Percentiles rank a stretch among this genome's conserved stretches.
These are phyloP conservation scores for Suillus paluster DNA, from an alignment of 768 basidiomycete genomes.

Conservation along the genomic window DNA sequence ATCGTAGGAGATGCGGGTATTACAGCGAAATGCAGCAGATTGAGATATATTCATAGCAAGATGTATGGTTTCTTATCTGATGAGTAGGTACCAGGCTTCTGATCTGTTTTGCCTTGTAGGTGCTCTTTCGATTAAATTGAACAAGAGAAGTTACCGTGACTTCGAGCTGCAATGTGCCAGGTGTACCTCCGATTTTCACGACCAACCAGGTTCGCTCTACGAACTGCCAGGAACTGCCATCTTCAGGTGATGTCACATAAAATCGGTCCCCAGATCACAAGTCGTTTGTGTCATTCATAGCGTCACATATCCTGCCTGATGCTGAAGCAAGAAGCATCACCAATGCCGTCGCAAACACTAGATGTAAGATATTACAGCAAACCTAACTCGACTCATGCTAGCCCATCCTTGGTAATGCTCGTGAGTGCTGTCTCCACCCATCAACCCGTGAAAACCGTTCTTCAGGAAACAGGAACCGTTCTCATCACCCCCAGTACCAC, in stretches of 20 bases:
- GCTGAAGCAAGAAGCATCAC: neutral
- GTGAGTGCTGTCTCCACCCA: neutral
- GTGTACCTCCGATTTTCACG: neutral
- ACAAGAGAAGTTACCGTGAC: neutral
- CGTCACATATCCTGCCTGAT: neutral
- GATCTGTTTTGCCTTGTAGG: neutral
- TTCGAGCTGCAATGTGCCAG: neutral
- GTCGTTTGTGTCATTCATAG: neutral
- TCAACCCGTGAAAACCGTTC: neutral
- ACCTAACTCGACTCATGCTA: neutral
- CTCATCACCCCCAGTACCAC: constrained; percentile 31
- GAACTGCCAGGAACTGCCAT: neutral
- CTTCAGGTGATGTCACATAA: neutral
- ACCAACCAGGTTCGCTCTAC: neutral
- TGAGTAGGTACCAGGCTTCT: neutral
- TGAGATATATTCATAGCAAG: neutral
- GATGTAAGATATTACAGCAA: neutral
- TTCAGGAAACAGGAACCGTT: neutral
- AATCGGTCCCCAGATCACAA: neutral
- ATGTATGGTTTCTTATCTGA: neutral
- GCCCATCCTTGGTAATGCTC: neutral
- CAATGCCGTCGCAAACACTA: neutral
- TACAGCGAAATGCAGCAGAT: neutral
- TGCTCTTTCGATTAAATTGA: neutral
- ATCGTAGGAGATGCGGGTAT: neutral